These are phyloP conservation scores for Claviceps cyperi DNA, from an alignment of 2,329 filamentous ascomycete species.

Conservation along the genomic window DNA sequence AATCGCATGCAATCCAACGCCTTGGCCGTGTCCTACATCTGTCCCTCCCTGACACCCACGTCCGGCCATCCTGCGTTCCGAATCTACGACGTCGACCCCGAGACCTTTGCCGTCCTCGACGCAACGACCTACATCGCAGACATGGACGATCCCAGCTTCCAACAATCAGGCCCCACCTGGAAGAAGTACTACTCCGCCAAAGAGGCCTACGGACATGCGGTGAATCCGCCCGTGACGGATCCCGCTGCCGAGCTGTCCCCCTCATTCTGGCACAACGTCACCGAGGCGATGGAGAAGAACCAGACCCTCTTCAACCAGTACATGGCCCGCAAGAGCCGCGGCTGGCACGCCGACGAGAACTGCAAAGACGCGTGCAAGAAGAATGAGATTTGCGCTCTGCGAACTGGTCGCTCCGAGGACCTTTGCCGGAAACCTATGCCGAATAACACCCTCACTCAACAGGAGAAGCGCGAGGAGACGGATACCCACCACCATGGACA, in stretches of 20 bases:
- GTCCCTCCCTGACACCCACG: conserved; percentile 37
- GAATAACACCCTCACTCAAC: conserved; percentile 14
- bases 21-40: conserved; percentile 34
- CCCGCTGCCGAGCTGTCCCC: conserved; percentile 31
- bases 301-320: conserved; percentile 29
- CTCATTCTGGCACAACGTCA: conserved; percentile 44
- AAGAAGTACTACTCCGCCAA: conserved; percentile 40
- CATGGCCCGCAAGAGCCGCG: conserved; percentile 30
- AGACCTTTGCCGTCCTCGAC: conserved; percentile 39
- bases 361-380: conserved; percentile 28
- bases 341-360: conserved; percentile 20
- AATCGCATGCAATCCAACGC: conserved; percentile 27
- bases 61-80: conserved; percentile 41
- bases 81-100: conserved; percentile 41
- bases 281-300: conserved; percentile 28
- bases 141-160: conserved; percentile 27
- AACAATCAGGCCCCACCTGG: conserved; percentile 31
- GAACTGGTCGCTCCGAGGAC: conserved; percentile 34
- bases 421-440: conserved; percentile 28
- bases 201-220: conserved; percentile 31
- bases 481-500: conserved; percentile 5
- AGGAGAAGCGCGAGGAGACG: conserved; percentile 12
- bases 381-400: conserved; percentile 34
- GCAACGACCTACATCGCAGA: conserved; percentile 39
- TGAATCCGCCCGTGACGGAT: conserved; percentile 23